These are phyloP conservation scores for Physcomitrium patens DNA, from an alignment of 225 moss, liverwort and hornwort genomes.

Conservation along the genomic window DNA sequence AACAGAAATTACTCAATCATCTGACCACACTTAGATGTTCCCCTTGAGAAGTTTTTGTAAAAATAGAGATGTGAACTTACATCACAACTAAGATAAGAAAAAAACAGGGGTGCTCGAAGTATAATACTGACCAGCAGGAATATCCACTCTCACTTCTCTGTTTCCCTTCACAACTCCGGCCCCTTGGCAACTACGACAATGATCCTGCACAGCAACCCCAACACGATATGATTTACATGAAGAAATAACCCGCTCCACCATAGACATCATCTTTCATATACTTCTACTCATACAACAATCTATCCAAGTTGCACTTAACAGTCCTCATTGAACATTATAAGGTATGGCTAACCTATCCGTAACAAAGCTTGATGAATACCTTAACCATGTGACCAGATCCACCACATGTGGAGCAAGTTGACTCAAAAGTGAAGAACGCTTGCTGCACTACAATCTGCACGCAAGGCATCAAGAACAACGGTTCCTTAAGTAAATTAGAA, in stretches of 20 bases:
- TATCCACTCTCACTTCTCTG: constrained; percentile 70
- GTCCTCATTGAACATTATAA: background rate
- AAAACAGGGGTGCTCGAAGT: constrained; percentile 17
- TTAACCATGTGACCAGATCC: constrained; percentile 75
- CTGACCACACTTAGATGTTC: background rate
- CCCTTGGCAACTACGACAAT: constrained; percentile 78
- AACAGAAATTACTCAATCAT: constrained; percentile 1
- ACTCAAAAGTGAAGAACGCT: constrained; percentile 72
- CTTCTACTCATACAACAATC: constrained; percentile 10
- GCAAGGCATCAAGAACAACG: constrained; percentile 21
- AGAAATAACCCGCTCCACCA: background rate
- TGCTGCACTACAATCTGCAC: constrained; percentile 64
- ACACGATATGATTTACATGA: constrained; percentile 3
- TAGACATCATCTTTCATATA: background rate
- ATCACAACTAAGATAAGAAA: background rate
- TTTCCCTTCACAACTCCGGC: constrained; percentile 63
- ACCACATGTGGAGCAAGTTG: constrained; percentile 64
- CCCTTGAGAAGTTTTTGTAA: background rate
- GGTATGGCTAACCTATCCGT: background rate
- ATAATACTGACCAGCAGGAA: constrained; percentile 72
- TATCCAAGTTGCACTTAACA: background rate
- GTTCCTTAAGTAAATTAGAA: background rate
- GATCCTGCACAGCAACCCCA: constrained; percentile 60
- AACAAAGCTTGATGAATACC: constrained; percentile 38
- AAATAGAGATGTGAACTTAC: background rate